These are phyloP conservation scores for Auxenochlorella protothecoides DNA, from an alignment of 139 green algal species.

Conservation along the genomic window DNA sequence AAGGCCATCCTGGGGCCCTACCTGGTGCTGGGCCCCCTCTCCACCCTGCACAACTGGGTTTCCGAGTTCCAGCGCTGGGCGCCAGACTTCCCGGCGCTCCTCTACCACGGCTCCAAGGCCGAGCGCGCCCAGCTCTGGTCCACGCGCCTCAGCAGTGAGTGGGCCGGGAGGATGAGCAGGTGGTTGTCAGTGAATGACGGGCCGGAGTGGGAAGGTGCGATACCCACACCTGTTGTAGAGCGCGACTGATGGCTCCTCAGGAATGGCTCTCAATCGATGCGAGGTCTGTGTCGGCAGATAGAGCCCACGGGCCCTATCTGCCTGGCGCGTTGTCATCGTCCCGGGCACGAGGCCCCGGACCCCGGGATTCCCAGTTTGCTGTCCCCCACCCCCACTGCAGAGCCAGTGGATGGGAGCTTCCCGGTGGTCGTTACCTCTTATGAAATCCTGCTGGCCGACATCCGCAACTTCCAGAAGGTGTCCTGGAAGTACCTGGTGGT, in stretches of 20 bases:
- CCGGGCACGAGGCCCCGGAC: too few species aligned
- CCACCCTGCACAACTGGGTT: conserved; percentile 92
- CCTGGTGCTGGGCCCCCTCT: conserved; percentile 82
- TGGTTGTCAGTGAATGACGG: too few species aligned
- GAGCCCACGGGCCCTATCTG: too few species aligned
- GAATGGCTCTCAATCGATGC: too few species aligned
- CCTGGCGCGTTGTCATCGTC: too few species aligned
- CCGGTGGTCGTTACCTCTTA: conserved; percentile 88
- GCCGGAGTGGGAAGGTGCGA: too few species aligned
- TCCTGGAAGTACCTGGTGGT: conserved; percentile 84
- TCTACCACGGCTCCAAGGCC: conserved; percentile 84
- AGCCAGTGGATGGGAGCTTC: conserved; percentile 41
- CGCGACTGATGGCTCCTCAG: too few species aligned
- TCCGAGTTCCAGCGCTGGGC: conserved; percentile 79
- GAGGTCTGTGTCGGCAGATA: too few species aligned
- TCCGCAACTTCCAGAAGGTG: conserved; percentile 63
- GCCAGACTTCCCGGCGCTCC: conserved; percentile 65
- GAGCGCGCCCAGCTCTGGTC: conserved; percentile 53
- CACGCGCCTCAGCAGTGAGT: conserved; percentile 10
- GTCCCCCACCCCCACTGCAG: not conserved
- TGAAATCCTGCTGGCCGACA: conserved; percentile 87
- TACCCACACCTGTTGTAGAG: too few species aligned
- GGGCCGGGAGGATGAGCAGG: not conserved
- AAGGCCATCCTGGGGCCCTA: conserved; percentile 70
- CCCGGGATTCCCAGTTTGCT: too few species aligned